These are phyloP conservation scores for Candida pseudoglaebosa DNA, from an alignment of 805 yeast species.

Conservation along the genomic window DNA sequence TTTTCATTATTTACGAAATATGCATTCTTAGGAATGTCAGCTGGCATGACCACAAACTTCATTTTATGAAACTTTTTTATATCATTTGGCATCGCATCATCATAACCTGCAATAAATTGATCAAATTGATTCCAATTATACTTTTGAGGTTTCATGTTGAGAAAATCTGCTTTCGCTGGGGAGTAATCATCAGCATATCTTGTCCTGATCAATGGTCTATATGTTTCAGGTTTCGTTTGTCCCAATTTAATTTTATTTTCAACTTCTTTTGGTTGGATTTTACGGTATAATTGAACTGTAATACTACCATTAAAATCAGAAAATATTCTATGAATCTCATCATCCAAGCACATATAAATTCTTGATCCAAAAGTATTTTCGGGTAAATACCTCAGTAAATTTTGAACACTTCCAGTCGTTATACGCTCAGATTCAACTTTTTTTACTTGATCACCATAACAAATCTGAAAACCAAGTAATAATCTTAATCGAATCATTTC, in stretches of 20 bases:
- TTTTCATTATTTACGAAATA: slow-evolving; percentile 52
- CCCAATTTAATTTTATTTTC: slow-evolving; percentile 10
- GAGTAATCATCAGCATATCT: slow-evolving; percentile 68
- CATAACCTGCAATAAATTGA: slow-evolving; percentile 87
- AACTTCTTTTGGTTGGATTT: slow-evolving; percentile 10
- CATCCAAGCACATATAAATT: slow-evolving; percentile 71
- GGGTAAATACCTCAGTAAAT: slow-evolving; percentile 56
- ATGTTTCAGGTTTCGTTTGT: slow-evolving; percentile 7
- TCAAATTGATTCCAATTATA: slow-evolving; percentile 92
- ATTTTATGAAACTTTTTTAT: slow-evolving; percentile 57
- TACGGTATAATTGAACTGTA: slow-evolving; percentile 69
- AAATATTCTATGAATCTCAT: slow-evolving; percentile 80
- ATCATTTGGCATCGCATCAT: slow-evolving; percentile 60
- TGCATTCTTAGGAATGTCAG: slow-evolving; percentile 59
- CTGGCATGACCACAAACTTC: slow-evolving; percentile 81
- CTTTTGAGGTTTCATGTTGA: slow-evolving; percentile 47
- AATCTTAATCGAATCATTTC: slow-evolving; percentile 85
- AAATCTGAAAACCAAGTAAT: slow-evolving; percentile 85
- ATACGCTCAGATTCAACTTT: slow-evolving; percentile 60
- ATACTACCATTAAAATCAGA: slow-evolving; percentile 70
- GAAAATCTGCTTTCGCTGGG: slow-evolving; percentile 52
- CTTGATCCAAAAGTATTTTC: slow-evolving; percentile 46
- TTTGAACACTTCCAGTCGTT: slow-evolving; percentile 51
- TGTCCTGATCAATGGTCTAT: slow-evolving; percentile 57
- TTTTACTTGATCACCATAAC: slow-evolving; percentile 65